Percentiles rank a stretch among this genome's conserved stretches.
Conservation (phyloP, 495 filamentous ascomycete species). For the Talaromyces thailandensis region DNA sequence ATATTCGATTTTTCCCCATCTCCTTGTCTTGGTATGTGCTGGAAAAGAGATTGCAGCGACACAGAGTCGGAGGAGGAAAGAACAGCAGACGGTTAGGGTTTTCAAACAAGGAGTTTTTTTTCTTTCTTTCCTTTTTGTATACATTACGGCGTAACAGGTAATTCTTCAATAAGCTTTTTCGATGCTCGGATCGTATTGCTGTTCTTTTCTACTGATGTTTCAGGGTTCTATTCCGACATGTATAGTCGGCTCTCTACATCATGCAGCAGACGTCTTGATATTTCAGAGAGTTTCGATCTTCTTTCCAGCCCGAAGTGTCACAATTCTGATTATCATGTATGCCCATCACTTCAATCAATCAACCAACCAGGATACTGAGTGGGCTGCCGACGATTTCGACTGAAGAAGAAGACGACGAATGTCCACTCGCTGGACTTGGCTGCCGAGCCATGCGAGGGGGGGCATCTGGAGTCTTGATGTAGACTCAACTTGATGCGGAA, state of each 20-base stretch:
- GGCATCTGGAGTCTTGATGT: no score
- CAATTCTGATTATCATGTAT: neutral
- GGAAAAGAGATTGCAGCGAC: neutral
- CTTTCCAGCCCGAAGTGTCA: neutral
- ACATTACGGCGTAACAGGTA: slow-evolving; percentile 11
- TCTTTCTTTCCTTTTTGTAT: slow-evolving; percentile 5
- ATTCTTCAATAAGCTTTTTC: slow-evolving; percentile 4
- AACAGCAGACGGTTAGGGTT: neutral
- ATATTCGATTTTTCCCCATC: slow-evolving; percentile 8
- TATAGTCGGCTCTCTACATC: neutral
- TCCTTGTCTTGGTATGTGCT: slow-evolving; percentile 9
- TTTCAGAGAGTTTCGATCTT: neutral
- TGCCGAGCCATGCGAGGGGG: no score
- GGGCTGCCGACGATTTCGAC: no score
- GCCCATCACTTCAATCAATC: no score
- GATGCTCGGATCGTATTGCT: neutral
- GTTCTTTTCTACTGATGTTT: neutral
- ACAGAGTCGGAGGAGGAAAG: neutral
- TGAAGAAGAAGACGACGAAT: no score
- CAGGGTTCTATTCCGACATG: neutral
- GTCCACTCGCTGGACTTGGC: no score
- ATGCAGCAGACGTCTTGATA: neutral
- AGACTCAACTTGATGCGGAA: no score
- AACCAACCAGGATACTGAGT: no score
- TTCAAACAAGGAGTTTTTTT: slow-evolving; percentile 4